Evolutionary conservation across 371 early-diverging fungal genomes (phyloP).

Genomic region (Actinomortierella wolfii): DNA sequence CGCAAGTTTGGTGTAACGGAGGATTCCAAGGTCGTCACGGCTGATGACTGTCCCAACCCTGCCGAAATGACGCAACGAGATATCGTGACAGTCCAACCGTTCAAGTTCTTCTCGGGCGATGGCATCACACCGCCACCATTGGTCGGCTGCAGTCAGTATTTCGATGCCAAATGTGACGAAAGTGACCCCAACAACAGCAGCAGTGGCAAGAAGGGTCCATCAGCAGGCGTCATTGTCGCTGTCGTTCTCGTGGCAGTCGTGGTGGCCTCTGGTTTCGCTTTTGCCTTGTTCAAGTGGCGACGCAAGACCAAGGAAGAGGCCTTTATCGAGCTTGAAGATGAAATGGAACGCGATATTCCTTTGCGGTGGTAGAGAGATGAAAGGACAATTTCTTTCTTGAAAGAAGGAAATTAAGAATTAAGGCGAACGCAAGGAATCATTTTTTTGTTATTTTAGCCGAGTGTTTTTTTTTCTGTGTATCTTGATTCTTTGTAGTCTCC

Average conservation of each 20-base stretch:
- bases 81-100: not conserved
- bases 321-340: constrained; percentile 43
- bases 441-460: too few relatives aligned
- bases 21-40: not conserved
- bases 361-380: constrained; percentile 18
- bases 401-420: too few relatives aligned
- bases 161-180: not conserved
- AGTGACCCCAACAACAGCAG: not conserved
- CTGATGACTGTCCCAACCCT: not conserved
- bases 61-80: not conserved
- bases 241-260: constrained; percentile 26
- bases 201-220: constrained; percentile 7
- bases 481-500: too few relatives aligned
- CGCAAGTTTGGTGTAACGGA: not conserved
- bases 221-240: constrained; percentile 15
- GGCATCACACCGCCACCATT: constrained; percentile 5
- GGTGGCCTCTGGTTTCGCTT: constrained; percentile 28
- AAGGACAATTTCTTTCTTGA: too few relatives aligned
- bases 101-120: not conserved
- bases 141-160: constrained; percentile 18
- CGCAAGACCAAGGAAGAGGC: constrained; percentile 40
- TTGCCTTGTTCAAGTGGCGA: constrained; percentile 41
- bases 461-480: too few relatives aligned
- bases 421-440: too few relatives aligned
- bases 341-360: constrained; percentile 45